Percentiles rank a stretch among this genome's conserved stretches.
Evolutionary conservation across 495 filamentous ascomycete genomes (phyloP).

Genomic region (Evansstolkia leycettana): DNA sequence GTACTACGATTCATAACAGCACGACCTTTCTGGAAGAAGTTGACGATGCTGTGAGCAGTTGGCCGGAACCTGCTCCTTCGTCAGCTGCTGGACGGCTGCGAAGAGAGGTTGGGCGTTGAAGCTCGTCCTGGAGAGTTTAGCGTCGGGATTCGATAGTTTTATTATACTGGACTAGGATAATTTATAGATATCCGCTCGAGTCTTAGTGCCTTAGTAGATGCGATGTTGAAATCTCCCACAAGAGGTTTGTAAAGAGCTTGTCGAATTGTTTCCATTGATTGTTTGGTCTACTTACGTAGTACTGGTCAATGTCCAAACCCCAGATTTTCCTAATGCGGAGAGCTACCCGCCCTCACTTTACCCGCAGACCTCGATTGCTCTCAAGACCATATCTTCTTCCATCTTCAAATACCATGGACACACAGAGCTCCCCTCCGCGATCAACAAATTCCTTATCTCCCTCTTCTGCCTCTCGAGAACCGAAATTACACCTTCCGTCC

Average conservation of each 20-base stretch:
- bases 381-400: too few species aligned
- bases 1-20: conserved; percentile 77
- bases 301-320: conserved; percentile 1
- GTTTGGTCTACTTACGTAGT: not conserved
- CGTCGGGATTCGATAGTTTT: conserved; percentile 1
- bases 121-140: not conserved
- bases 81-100: conserved; percentile 63
- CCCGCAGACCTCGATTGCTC: not conserved
- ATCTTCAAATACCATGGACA: conserved; percentile 27
- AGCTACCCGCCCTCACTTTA: not conserved
- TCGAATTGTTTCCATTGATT: too few species aligned
- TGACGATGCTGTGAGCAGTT: conserved; percentile 62
- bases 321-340: conserved; percentile 10
- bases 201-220: not conserved
- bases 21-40: conserved; percentile 78
- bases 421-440: conserved; percentile 19
- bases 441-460: conserved; percentile 8
- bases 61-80: conserved; percentile 61
- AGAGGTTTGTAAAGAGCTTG: too few species aligned
- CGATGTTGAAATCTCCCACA: too few species aligned
- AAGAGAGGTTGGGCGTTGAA: conserved; percentile 41
- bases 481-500: conserved; percentile 49
- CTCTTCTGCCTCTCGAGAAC: conserved; percentile 22
- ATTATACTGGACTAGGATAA: not conserved
- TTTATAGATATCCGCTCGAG: conserved; percentile 2